A percentile compares a stretch with the other conserved stretches of the same genome.
phyloP scores from a whole-genome alignment of 192 early-diverging fungal species.

The Lobosporangium transversale region DNA sequence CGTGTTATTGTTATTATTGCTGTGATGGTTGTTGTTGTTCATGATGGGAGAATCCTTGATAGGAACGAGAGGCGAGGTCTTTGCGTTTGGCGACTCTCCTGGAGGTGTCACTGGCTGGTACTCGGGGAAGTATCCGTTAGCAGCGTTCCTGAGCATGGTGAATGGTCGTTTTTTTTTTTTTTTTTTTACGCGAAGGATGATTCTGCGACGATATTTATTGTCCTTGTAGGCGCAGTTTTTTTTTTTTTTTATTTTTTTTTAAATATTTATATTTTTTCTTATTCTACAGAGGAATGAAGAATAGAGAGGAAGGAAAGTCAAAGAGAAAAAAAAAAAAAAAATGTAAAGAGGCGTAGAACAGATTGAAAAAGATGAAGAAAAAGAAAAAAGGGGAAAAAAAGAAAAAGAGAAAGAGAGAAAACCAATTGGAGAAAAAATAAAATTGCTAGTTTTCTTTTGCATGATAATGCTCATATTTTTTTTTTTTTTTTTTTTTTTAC shows the following conservation, averaged over 20 bases:
- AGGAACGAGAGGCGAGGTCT: constrained; percentile 1
- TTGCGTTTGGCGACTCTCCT: constrained; percentile 9
- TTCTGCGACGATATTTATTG: background rate
- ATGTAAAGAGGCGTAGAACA: background rate
- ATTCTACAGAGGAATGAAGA: background rate
- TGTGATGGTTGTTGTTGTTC: constrained; percentile 1
- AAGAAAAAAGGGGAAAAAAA: background rate
- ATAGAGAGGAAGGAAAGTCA: constrained; percentile 1
- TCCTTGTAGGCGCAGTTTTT: background rate
- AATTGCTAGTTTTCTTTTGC: no score
- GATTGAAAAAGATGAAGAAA: background rate
- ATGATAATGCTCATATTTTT: no score
- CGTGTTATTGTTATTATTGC: background rate
- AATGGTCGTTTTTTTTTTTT: background rate
- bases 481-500: no score
- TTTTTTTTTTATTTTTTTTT: background rate
- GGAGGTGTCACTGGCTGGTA: constrained; percentile 35
- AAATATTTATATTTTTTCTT: no score
- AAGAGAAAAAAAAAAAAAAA: background rate
- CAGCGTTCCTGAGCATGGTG: constrained; percentile 28
- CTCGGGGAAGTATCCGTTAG: constrained; percentile 11
- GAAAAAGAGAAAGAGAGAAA: background rate
- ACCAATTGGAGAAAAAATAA: no score
- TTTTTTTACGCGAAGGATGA: background rate
- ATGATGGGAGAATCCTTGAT: constrained; percentile 7